Evolutionary conservation across 371 early-diverging fungal genomes (phyloP), one percentile per base, ranked within the genome.

Genomic region (Parasitella parasitica): DNA sequence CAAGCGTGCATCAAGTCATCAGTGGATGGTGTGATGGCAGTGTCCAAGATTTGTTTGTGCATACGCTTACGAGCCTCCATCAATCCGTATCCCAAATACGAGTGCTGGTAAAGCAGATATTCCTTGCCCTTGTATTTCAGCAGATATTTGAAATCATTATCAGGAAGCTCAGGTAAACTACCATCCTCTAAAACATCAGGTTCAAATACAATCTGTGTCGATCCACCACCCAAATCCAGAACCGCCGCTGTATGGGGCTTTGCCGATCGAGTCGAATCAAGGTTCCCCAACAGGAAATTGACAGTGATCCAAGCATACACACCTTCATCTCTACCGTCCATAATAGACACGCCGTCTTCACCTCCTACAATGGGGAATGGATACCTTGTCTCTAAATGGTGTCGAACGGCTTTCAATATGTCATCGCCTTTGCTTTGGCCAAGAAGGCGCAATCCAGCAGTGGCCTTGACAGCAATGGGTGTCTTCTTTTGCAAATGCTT

Each of bases 301-400:
- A 97, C 94, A 0, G 97, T 97, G 53, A 98, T 92, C 99, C 99
- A 98, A 24, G 97, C 97, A 81, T 85, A 98, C 4, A 97, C 91
- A 51, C 95, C 98, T 83, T 98, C 98, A 76, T 97, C 95, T 22
- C 79, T 75, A 7, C 98, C 98, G 32, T 93, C 94, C 97, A 98
- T 98, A 58, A 98, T 91, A 4, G 78, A 86, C 8, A 98, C 94
- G 30, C 87, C 88, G 24, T 89, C 79, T 0, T 83, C 66, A 34
- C 84, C 81, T 34, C 84, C 81, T 16, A 89, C 77, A 13, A 96
- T 84, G 1, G 78, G 84, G 78, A 97, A 98, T n/a, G 94, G 94
- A 67, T 94, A 98, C 13, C 77, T 68, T 4, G 64, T 77, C 55
- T 77, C 75, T 52, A 98, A 57, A 24, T 86, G 84, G 1, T 71